Evolutionary conservation across 495 filamentous ascomycete genomes (phyloP).

Genomic region (Lasiosphaeria hispida): DNA sequence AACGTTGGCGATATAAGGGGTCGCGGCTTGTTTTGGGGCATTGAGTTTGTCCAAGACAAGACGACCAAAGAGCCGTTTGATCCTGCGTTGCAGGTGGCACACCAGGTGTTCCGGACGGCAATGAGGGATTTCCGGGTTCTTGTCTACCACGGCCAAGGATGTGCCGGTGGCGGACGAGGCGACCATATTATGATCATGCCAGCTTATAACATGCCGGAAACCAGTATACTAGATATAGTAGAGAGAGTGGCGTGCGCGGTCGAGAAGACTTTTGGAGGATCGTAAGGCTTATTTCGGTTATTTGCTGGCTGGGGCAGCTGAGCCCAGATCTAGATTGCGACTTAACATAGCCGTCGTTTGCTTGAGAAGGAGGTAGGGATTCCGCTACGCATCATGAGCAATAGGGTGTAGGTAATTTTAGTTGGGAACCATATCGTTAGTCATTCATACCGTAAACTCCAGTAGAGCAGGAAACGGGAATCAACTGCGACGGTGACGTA

Average conservation of each 20-base stretch:
- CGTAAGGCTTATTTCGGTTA: not conserved
- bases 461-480: too few relatives aligned
- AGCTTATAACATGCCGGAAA: slow-evolving; percentile 18
- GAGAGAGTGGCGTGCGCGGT: slow-evolving; percentile 18
- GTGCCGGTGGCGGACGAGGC: slow-evolving; percentile 59
- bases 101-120: slow-evolving; percentile 50
- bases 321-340: not conserved
- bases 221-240: slow-evolving; percentile 16
- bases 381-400: too few relatives aligned
- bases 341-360: too few relatives aligned
- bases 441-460: too few relatives aligned
- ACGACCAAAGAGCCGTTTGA: slow-evolving; percentile 51
- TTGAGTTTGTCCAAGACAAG: slow-evolving; percentile 56
- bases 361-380: too few relatives aligned
- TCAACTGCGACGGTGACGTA: too few relatives aligned
- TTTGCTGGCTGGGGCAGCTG: not conserved
- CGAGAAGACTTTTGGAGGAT: slow-evolving; percentile 17
- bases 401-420: too few relatives aligned
- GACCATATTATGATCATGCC: slow-evolving; percentile 69
- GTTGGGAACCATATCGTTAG: too few relatives aligned
- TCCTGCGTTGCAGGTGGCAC: slow-evolving; percentile 35
- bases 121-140: slow-evolving; percentile 55
- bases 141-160: slow-evolving; percentile 66
- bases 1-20: slow-evolving; percentile 65
- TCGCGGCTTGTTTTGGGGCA: slow-evolving; percentile 59